These are phyloP conservation scores for Avena eriantha DNA, from an alignment of 176 grass and related monocot genomes.

Conservation along the genomic window DNA sequence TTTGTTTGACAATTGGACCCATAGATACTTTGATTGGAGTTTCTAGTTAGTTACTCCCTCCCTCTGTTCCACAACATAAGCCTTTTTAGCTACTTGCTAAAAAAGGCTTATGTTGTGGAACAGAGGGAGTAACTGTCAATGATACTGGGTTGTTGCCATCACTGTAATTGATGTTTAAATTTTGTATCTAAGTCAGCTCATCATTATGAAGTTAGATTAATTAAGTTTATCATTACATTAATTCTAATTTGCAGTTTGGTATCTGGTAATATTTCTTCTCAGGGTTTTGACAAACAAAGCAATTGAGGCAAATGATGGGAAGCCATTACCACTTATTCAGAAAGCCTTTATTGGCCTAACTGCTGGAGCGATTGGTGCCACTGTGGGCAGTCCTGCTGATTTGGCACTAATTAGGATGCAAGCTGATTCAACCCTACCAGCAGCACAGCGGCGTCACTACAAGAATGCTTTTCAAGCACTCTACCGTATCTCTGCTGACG, in stretches of 20 bases:
- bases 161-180: neutral
- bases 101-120: too few relatives aligned
- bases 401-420: conserved; percentile 99
- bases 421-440: conserved; percentile 92
- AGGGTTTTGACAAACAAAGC: conserved; percentile 99
- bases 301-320: conserved; percentile 88
- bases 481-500: conserved; percentile 74
- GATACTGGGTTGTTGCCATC: neutral
- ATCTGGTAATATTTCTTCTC: conserved; percentile 23
- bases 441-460: conserved; percentile 80
- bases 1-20: neutral
- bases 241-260: neutral
- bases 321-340: conserved; percentile 84
- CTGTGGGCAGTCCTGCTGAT: conserved; percentile 92
- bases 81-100: too few relatives aligned
- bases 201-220: neutral
- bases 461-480: conserved; percentile 99
- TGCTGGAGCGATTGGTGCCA: conserved; percentile 91
- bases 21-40: neutral
- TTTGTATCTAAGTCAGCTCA: neutral
- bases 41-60: neutral
- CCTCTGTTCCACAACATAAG: too few relatives aligned
- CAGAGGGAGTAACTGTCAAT: neutral
- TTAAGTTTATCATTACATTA: neutral
- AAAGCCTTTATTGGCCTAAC: conserved; percentile 96